Evolutionary conservation across 129 eudicot genomes (phyloP), one percentile per base, ranked within the genome.

Genomic region (carrot (Daucus carota)): DNA sequence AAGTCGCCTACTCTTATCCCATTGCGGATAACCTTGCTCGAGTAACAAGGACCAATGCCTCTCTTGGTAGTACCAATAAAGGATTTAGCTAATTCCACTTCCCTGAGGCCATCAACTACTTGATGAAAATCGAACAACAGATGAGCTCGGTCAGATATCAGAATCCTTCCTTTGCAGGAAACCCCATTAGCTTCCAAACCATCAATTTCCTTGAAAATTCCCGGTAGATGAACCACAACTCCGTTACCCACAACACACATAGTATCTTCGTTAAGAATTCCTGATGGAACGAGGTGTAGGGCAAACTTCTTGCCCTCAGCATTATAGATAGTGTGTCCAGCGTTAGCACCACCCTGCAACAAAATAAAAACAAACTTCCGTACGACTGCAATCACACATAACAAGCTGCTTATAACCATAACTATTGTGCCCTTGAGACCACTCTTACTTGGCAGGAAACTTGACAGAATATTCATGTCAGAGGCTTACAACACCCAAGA

Each of bases 241-340:
- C 99, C 99, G 73, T 92, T 95, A 38, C 99, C 99, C 73, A 95
- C 85, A 17, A 95, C 96, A 76, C 99, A 95, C 77, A 85, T 73
- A 1, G 97, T 92, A 34, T 90, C 91, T 79, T 92, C 96, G 15
- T 95, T 92, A 16, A 95, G 97, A 77, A 95, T 95, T 42, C 99
- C 97, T 5, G 99, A 95, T 3, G 99, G 99, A 70, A 95, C 97
- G 62, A 95, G 96, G 86, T 95, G 99, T 60, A 95, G 92, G 14
- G 99, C 96, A 85, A 95, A 95, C 79, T 95, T 95, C 81, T 95
- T 92, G 22, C 99, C 99, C 89, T 95, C 96, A 5, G 97, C 85
- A 62, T 95, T 92, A 43, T 95, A 95, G 32, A 95, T 95, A 48
- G 99, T 95, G 85, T 95, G 99, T 43, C 99, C 99, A 73, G 99